Percentiles rank a stretch among this genome's conserved stretches.
Conservation (phyloP, 2,329 filamentous ascomycete species). For the Colletotrichum somersetense region DNA sequence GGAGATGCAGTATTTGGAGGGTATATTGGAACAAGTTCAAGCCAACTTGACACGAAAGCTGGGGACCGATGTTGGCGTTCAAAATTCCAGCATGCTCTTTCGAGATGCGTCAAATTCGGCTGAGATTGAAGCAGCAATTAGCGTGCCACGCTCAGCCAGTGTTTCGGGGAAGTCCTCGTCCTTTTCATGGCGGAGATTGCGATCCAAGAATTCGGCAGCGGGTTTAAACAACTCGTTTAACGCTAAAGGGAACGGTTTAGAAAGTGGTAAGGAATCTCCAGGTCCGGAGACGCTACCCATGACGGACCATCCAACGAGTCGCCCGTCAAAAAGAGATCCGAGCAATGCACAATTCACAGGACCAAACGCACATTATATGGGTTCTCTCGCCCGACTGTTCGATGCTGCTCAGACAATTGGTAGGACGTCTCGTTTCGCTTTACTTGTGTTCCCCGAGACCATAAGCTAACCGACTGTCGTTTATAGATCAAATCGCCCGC, state of each 20-base stretch:
- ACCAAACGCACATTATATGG: conserved; percentile 92
- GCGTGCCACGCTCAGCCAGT: conserved; percentile 68
- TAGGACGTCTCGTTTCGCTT: conserved; percentile 60
- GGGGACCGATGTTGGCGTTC: conserved; percentile 91
- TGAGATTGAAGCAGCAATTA: conserved; percentile 59
- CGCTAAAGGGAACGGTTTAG: conserved; percentile 49
- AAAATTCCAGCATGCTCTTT: conserved; percentile 79
- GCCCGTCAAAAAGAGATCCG: conserved; percentile 79
- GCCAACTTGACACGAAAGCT: conserved; percentile 82
- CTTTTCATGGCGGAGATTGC: conserved; percentile 89
- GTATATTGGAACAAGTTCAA: conserved; percentile 88
- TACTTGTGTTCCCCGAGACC: not conserved
- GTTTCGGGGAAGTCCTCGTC: conserved; percentile 81
- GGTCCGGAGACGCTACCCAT: conserved; percentile 82
- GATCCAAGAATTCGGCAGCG: conserved; percentile 87
- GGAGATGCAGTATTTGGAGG: conserved; percentile 92
- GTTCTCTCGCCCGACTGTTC: conserved; percentile 87
- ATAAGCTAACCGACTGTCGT: not conserved
- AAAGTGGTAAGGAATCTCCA: conserved; percentile 67
- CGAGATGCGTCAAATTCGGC: conserved; percentile 71
- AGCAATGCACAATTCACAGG: conserved; percentile 79
- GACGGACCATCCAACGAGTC: conserved; percentile 74
- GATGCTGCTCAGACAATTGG: conserved; percentile 94
- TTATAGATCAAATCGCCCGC: conserved; percentile 89
- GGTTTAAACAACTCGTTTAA: conserved; percentile 66